A percentile compares a stretch with the other conserved stretches of the same genome.
Evolutionary conservation across 345 rosid species (phyloP).

Genomic region (Populus davidiana): DNA sequence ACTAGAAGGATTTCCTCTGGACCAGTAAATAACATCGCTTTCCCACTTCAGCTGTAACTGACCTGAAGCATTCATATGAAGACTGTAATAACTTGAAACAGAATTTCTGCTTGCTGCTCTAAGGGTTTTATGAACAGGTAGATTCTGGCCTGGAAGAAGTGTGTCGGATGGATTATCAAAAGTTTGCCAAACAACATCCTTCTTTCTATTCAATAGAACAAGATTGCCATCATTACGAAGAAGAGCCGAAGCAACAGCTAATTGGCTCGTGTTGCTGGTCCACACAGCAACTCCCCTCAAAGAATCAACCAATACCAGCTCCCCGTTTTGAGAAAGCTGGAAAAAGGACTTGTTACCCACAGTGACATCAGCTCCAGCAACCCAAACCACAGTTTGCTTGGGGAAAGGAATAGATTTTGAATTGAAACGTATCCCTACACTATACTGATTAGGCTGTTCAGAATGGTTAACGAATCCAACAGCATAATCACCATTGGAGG

Average conservation of each 20-base stretch:
- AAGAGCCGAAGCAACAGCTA: slow-evolving; percentile 52
- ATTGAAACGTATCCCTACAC: slow-evolving; percentile 72
- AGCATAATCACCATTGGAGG: slow-evolving; percentile 63
- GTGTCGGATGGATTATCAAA: slow-evolving; percentile 67
- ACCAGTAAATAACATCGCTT: slow-evolving; percentile 57
- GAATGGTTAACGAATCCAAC: slow-evolving; percentile 55
- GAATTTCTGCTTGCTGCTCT: slow-evolving; percentile 59
- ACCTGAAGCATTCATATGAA: slow-evolving; percentile 53
- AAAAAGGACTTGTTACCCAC: slow-evolving; percentile 63
- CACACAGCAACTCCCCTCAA: slow-evolving; percentile 39
- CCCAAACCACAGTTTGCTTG: slow-evolving; percentile 61
- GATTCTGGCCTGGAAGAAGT: slow-evolving; percentile 70
- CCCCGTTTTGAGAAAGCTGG: slow-evolving; percentile 55
- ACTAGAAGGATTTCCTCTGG: slow-evolving; percentile 33
- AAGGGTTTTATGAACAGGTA: slow-evolving; percentile 38
- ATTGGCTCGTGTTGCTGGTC: slow-evolving; percentile 54
- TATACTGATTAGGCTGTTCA: slow-evolving; percentile 53
- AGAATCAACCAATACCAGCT: slow-evolving; percentile 64
- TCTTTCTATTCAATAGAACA: slow-evolving; percentile 42
- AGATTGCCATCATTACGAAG: slow-evolving; percentile 72
- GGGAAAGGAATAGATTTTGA: slow-evolving; percentile 50
- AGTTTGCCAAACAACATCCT: slow-evolving; percentile 67
- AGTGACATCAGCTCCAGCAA: slow-evolving; percentile 56
- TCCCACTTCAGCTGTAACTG: slow-evolving; percentile 68
- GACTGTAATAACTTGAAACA: slow-evolving; percentile 70